Evolutionary conservation across 768 basidiomycete genomes (phyloP), one percentile per base, ranked within the genome.

Genomic region (Phanerochaete carnosa): DNA sequence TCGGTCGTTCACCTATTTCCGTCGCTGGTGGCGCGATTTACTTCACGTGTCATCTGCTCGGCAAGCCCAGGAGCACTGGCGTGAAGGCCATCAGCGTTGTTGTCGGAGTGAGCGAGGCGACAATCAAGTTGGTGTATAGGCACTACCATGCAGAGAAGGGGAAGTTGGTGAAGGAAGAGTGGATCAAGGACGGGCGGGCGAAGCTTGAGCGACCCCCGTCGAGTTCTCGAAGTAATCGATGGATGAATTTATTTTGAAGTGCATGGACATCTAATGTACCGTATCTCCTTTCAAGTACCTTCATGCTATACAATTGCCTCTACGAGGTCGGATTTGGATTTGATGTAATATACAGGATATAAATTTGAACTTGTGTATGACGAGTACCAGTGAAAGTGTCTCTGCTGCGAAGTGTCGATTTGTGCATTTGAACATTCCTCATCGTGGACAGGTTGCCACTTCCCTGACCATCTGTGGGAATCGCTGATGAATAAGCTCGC

Each of bases 11-110:
- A 68, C 96, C 96, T 1, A 92, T 98, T 55, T 97, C 97, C n/a
- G 95, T 99, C 65, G 97, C 96, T n/a, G 93, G 94, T 45, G 94
- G 93, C 43, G 92, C 94, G 22, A 94, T 99, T 61, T 94, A 90
- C 77, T 98, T 98, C 75, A 92, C 92, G 29, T 92, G 91, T 69
- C 81, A 88, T 65, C 70, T 98, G 45, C 79, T 95, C 68, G 92
- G 89, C 56, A 84, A 86, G 68, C 68, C 77, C 28, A 93, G 92
- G 74, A 81, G 86, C 25, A 82, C n/a, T n/a, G n/a, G n/a, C n/a
- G n/a, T 89, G 51, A 86, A 87, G 74, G 94, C 98, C 69, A 95
- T 99, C 69, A 90, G 90, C 63, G 77, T 80, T 16, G 93, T 98
- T 12, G 95, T 94, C 2, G 94, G 95, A 11, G 94, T 98, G 22